These are phyloP conservation scores for Fusarium sp. DNA, from an alignment of 2,329 filamentous ascomycete species.

Conservation along the genomic window DNA sequence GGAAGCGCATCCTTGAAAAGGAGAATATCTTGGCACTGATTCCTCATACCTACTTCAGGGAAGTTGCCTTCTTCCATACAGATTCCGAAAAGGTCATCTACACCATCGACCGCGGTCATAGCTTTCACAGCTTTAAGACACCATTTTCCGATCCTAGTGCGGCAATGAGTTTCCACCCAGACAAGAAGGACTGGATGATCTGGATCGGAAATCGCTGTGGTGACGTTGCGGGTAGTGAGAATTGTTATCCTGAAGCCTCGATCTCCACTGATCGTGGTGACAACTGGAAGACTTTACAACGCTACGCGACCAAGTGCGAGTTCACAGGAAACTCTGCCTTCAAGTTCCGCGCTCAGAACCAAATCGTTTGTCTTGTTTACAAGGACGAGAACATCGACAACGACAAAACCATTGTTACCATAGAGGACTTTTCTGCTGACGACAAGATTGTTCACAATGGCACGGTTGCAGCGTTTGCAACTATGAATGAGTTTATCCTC, in stretches of 20 bases:
- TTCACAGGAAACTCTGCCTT: constrained; percentile 78
- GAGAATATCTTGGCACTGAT: constrained; percentile 78
- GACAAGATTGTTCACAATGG: constrained; percentile 66
- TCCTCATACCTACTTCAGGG: constrained; percentile 83
- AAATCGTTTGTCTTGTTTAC: constrained; percentile 68
- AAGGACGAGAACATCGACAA: constrained; percentile 71
- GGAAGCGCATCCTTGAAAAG: constrained; percentile 76
- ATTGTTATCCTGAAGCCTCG: constrained; percentile 81
- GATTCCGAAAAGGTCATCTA: constrained; percentile 74
- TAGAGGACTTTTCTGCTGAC: constrained; percentile 80
- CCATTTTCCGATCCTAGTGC: constrained; percentile 62
- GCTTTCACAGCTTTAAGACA: constrained; percentile 78
- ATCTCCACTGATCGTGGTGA: constrained; percentile 83
- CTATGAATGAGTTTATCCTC: constrained; percentile 96
- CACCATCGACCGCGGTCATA: constrained; percentile 81
- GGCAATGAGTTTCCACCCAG: constrained; percentile 83
- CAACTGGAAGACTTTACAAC: constrained; percentile 79
- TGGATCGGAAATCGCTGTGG: constrained; percentile 86
- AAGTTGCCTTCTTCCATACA: constrained; percentile 89
- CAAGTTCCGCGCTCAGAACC: constrained; percentile 62
- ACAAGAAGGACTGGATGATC: constrained; percentile 88
- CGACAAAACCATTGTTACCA: constrained; percentile 78
- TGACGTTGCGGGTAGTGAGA: constrained; percentile 56
- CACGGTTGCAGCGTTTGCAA: constrained; percentile 83
- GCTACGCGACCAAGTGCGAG: constrained; percentile 83